Evolutionary conservation across 2,329 filamentous ascomycete genomes (phyloP), one percentile per base, ranked within the genome.

Genomic region (Colletotrichum sp.): DNA sequence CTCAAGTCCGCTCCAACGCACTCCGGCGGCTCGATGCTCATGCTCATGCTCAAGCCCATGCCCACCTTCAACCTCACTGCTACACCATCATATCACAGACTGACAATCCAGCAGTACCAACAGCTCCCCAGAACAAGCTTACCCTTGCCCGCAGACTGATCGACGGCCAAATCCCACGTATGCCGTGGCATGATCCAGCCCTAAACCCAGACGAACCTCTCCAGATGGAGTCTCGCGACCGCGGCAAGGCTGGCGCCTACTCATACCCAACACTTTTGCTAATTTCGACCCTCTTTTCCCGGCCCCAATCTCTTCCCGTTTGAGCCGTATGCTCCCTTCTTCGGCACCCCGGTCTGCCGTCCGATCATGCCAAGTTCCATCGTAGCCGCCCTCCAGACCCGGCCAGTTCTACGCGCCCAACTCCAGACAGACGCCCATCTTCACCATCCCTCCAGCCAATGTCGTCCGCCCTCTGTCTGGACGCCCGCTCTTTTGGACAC

Each of bases 371-470:
- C 76, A 59, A 66, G 69, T 66, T 32, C 59, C 36, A 71, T 62
- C 64, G 74, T 78, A 78, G 76, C 78, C 78, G 76, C 78, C 76
- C 74, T 77, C 44, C 75, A 72, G 73, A 71, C 68, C 78, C 81
- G 77, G 76, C 79, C 79, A 78, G 80, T 83, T 78, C 80, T 89
- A 88, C 83, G 87, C 87, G 86, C 87, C 87, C 85, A 80, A 81
- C 83, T 84, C 83, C 84, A 88, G 84, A 89, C 86, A 88, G 83
- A 86, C 87, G 86, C 87, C 86, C 76, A 84, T 85, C 81, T 81
- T 83, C 80, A 83, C 26, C 30, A 80, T 80, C 80, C 79, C 78
- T 79, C 80, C 82, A 87, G 85, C 89, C 89, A 91, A 90, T 91
- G 86, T 88, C 85, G 84, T 84, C 82, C 82, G 83, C 83, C 84